A percentile compares a stretch with the other conserved stretches of the same genome.
Evolutionary conservation across 768 basidiomycete species (phyloP).

Genomic region (Boletellus sp.): DNA sequence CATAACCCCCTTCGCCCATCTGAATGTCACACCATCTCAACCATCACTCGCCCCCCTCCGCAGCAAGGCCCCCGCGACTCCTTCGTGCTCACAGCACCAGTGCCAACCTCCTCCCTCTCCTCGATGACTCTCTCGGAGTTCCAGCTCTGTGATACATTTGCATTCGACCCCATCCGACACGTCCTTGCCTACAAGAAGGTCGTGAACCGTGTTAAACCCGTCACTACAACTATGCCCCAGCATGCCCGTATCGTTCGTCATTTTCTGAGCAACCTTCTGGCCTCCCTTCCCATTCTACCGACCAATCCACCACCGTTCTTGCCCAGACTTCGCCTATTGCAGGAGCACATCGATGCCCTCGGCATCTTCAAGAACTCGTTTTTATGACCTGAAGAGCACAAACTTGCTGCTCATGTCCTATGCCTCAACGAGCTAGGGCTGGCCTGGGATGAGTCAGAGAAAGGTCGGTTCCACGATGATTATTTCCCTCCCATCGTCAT

Average conservation of each 20-base stretch:
- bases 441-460: conserved; percentile 38
- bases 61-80: neutral
- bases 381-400: conserved; percentile 1
- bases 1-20: neutral
- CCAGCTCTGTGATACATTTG: neutral
- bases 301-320: neutral
- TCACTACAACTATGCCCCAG: conserved; percentile 26
- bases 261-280: conserved; percentile 36
- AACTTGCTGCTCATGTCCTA: conserved; percentile 22
- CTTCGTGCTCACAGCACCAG: neutral
- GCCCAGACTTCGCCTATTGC: neutral
- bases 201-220: conserved; percentile 30
- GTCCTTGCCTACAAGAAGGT: conserved; percentile 33
- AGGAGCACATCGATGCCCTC: neutral
- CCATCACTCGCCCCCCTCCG: neutral
- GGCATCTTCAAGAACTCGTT: neutral
- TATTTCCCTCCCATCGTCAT: conserved; percentile 34
- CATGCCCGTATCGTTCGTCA: conserved; percentile 28
- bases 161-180: neutral
- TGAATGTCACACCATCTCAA: neutral
- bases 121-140: neutral
- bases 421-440: conserved; percentile 31
- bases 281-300: conserved; percentile 14
- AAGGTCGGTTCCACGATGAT: conserved; percentile 31
- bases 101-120: neutral